Base-by-base conservation (phyloP, 2,329 filamentous ascomycete species). In the Fusarium kyushuense region DNA sequence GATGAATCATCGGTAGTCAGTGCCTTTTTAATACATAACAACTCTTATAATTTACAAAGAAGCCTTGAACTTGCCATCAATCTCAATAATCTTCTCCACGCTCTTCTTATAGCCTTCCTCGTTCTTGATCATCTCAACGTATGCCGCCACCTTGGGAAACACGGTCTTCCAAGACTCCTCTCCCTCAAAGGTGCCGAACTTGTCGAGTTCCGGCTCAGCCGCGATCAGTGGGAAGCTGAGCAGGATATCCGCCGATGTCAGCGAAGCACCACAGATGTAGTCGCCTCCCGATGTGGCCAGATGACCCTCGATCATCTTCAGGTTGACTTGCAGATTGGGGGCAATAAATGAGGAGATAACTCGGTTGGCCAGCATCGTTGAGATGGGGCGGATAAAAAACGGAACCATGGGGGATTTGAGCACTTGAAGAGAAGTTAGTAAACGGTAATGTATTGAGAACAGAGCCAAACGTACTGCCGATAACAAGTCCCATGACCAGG, bases 401-500 rank as follows among this genome's bases (percentile, higher is more conserved):
- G 86, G 86, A 2, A 87, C 77, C 25, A 74, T 73, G 1, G 78
- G 73, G 2, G 82, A 80, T 63, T 82, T 84, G 65, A 87, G 78
- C 27, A 69, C 82, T 83, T 25, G 35, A n/a, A 49, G 38, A 16
- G 46, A 32, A 54, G 53, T 67, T 10, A 46, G 52, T 27, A 21
- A 27, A 10, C 8, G 13, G 1, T 12, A 27, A 6, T n/a, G 13
- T 6, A n/a, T 29, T 14, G 25, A 30, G n/a, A 16, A 7, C 10
- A 13, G 23, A 11, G 6, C 38, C 2, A 33, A 51, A 79, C 82
- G 59, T 75, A 86, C 84, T 77, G 6, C 74, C 74, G 14, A 91
- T 81, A 27, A 97, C 79, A 17, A 96, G 75, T 16, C 84, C 80
- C 64, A 92, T 79, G 1, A 94, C 79, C 65, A 96, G 77, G 47